phyloP scores from a whole-genome alignment of 257 asterid species.

The Gynochthodes officinalis region DNA sequence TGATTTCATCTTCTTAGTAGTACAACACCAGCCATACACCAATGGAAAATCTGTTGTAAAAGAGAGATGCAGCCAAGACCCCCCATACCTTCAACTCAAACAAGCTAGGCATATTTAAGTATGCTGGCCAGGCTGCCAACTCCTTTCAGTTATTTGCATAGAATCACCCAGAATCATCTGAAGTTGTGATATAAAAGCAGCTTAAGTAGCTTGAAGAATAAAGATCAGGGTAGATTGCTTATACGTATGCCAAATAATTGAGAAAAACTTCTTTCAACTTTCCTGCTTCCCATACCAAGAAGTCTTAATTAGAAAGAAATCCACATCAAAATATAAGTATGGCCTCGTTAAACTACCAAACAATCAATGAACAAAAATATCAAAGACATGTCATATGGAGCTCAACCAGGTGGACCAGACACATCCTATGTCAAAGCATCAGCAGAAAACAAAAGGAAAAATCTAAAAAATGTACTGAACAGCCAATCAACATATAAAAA shows the following conservation, averaged over 20 bases:
- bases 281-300: constrained; percentile 8
- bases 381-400: not conserved
- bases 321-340: not conserved
- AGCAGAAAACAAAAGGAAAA: not conserved
- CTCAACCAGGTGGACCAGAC: not conserved
- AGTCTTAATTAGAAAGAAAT: not conserved
- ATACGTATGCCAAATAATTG: constrained; percentile 1
- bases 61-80: not conserved
- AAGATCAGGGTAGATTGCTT: constrained; percentile 2
- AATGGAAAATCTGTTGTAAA: not conserved
- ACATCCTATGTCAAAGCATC: not conserved
- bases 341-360: not conserved
- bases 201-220: constrained; percentile 3
- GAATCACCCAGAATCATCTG: not conserved
- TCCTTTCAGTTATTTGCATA: not conserved
- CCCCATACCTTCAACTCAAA: not conserved
- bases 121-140: not conserved
- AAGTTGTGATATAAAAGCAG: not conserved
- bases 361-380: not conserved
- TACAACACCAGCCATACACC: not conserved
- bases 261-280: constrained; percentile 1
- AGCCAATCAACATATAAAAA: not conserved
- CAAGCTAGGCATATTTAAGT: not conserved
- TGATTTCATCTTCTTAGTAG: not conserved
- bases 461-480: not conserved